Evolutionary conservation across 2,329 filamentous ascomycete species (phyloP).

Genomic region (Emergomyces orientalis): DNA sequence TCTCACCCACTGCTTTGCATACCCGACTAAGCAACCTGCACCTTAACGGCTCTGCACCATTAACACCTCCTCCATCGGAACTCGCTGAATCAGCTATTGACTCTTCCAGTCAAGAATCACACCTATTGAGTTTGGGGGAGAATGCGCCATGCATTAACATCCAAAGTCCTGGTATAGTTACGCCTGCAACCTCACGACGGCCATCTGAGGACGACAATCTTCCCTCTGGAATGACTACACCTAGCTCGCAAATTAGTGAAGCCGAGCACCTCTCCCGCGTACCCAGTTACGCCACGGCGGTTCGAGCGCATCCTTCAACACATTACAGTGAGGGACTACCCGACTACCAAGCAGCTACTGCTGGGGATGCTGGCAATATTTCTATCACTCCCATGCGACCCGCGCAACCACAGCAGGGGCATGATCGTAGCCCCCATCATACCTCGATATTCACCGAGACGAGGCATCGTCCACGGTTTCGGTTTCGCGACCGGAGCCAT

Average conservation of each 20-base stretch:
- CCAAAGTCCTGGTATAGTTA: slow-evolving; percentile 27
- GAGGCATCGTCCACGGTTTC: slow-evolving; percentile 21
- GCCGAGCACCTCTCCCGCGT: slow-evolving; percentile 61
- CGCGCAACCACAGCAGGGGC: neutral
- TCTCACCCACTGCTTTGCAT: slow-evolving; percentile 59
- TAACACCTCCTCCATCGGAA: slow-evolving; percentile 10
- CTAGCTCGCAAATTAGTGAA: slow-evolving; percentile 43
- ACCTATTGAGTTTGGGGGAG: slow-evolving; percentile 14
- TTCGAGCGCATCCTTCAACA: slow-evolving; percentile 53
- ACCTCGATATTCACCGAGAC: slow-evolving; percentile 16
- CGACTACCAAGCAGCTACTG: slow-evolving; percentile 49
- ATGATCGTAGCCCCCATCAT: neutral
- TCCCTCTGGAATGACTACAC: slow-evolving; percentile 37
- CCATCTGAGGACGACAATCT: slow-evolving; percentile 41
- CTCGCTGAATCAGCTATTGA: slow-evolving; percentile 9
- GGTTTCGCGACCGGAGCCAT: slow-evolving; percentile 20
- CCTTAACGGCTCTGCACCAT: slow-evolving; percentile 21
- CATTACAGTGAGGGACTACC: slow-evolving; percentile 48
- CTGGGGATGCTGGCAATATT: slow-evolving; percentile 4
- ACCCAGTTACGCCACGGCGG: slow-evolving; percentile 67
- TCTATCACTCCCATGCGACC: neutral
- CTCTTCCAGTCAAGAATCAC: slow-evolving; percentile 19
- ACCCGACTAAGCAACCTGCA: slow-evolving; percentile 53
- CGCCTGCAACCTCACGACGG: slow-evolving; percentile 35
- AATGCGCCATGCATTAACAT: slow-evolving; percentile 16